Evolutionary conservation across 1,284 basidiomycete genomes (phyloP).

Genomic region (Marasmius sp.): DNA sequence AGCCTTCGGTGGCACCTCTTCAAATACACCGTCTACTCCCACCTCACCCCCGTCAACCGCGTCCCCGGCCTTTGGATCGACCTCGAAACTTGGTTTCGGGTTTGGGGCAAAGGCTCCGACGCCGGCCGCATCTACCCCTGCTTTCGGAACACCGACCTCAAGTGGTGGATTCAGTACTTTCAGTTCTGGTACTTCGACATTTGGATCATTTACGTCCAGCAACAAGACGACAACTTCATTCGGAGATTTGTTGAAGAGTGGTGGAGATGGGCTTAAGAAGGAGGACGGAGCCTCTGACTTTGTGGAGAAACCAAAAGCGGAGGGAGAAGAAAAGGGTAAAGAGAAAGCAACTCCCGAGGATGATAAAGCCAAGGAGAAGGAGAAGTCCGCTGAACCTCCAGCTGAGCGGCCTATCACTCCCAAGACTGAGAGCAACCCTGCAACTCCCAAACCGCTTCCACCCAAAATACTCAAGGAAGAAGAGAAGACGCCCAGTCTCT

Average conservation of each 20-base stretch:
- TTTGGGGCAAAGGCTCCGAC: background rate
- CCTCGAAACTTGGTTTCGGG: constrained; percentile 15
- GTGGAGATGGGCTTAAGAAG: constrained; percentile 5
- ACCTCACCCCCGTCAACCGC: constrained; percentile 7
- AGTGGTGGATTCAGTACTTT: constrained; percentile 50
- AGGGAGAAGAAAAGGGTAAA: constrained; percentile 11
- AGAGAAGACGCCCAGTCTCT: background rate
- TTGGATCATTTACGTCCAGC: constrained; percentile 38
- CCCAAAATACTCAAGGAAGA: background rate
- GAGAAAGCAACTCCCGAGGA: background rate
- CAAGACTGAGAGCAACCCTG: background rate
- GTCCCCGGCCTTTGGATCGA: constrained; percentile 31
- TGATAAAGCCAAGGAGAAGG: background rate
- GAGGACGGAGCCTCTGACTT: constrained; percentile 14
- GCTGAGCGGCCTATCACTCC: background rate
- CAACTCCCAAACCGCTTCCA: background rate
- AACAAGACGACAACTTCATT: constrained; percentile 35
- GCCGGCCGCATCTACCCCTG: constrained; percentile 22
- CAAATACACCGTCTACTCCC: constrained; percentile 14
- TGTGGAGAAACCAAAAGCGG: constrained; percentile 11
- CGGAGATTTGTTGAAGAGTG: constrained; percentile 34
- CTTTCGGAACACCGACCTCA: constrained; percentile 23
- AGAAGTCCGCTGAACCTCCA: background rate
- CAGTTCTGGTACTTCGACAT: constrained; percentile 41
- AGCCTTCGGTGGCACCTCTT: constrained; percentile 30